phyloP scores from a whole-genome alignment of 2,329 filamentous ascomycete genomes.

The Neobulgaria alba region DNA sequence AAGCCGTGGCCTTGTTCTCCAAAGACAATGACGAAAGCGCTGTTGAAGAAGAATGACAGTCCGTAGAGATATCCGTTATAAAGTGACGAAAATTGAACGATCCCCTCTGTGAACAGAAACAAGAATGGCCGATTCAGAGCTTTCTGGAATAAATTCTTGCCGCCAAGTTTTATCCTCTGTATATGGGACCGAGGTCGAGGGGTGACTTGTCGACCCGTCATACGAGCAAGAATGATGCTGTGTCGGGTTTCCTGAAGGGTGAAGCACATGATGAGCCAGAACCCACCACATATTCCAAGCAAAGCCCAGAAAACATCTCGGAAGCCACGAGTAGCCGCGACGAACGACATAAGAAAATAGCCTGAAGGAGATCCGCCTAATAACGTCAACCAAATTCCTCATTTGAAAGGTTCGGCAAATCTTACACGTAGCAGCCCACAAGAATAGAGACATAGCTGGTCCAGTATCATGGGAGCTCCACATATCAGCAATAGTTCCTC shows the following conservation, averaged over 20 bases:
- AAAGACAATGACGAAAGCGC: slow-evolving; percentile 40
- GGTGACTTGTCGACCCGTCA: neutral
- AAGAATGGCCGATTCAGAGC: slow-evolving; percentile 33
- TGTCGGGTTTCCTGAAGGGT: slow-evolving; percentile 8
- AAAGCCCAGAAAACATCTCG: slow-evolving; percentile 13
- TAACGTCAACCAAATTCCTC: neutral
- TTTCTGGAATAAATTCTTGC: slow-evolving; percentile 3
- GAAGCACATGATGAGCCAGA: slow-evolving; percentile 9
- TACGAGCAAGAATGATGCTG: slow-evolving; percentile 4
- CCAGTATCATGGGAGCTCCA: slow-evolving; percentile 19
- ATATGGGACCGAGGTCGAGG: neutral
- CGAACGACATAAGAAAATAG: slow-evolving; percentile 12
- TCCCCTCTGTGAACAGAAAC: slow-evolving; percentile 50
- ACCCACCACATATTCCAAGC: slow-evolving; percentile 10
- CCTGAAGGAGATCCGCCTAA: slow-evolving; percentile 31
- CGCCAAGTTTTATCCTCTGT: neutral
- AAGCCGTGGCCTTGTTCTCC: slow-evolving; percentile 35
- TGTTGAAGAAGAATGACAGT: slow-evolving; percentile 35
- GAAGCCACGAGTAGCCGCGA: slow-evolving; percentile 6
- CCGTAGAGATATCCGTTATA: slow-evolving; percentile 54
- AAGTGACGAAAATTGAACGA: slow-evolving; percentile 50
- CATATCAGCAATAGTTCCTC: slow-evolving; percentile 27
- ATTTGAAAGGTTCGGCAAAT: neutral
- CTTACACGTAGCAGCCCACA: slow-evolving; percentile 35
- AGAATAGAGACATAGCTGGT: slow-evolving; percentile 32